Conservation (phyloP, 371 early-diverging fungal genomes). For the Coemansia sp. region DNA sequence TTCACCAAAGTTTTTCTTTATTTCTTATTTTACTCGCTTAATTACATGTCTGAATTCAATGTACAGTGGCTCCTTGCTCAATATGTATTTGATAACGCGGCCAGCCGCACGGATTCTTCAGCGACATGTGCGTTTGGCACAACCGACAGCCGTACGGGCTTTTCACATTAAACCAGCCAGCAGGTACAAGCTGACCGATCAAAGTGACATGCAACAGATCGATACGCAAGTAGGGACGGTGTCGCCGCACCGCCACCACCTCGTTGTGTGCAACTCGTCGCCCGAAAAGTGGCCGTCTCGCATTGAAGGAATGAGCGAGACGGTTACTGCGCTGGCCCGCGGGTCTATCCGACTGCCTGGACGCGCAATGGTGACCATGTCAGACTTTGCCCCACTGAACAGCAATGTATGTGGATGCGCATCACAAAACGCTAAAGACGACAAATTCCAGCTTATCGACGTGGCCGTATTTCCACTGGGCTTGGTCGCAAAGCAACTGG, state of each 20-base stretch:
- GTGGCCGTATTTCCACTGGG: constrained; percentile 46
- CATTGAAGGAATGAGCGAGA: constrained; percentile 44
- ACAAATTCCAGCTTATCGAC: constrained; percentile 31
- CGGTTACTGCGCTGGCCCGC: constrained; percentile 34
- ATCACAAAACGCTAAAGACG: neutral
- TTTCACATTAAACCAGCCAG: neutral
- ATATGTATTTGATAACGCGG: neutral
- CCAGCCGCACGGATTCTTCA: neutral
- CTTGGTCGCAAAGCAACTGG: constrained; percentile 35
- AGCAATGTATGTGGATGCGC: neutral
- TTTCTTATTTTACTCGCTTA: neutral
- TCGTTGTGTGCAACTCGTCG: constrained; percentile 47
- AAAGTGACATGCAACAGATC: neutral
- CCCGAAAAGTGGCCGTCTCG: constrained; percentile 41
- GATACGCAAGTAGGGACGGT: constrained; percentile 38
- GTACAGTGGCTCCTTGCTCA: neutral
- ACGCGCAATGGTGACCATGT: constrained; percentile 48
- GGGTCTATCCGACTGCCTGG: constrained; percentile 34
- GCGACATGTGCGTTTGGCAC: neutral
- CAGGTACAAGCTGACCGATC: neutral
- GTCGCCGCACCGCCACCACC: constrained; percentile 33
- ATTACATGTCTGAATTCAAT: neutral
- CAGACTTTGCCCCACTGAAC: constrained; percentile 38
- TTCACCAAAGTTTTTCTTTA: neutral
- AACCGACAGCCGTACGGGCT: neutral